A percentile compares a stretch with the other conserved stretches of the same genome.
phyloP scores from a whole-genome alignment of 2,329 filamentous ascomycete species.

The Sarocladium kiliense region DNA sequence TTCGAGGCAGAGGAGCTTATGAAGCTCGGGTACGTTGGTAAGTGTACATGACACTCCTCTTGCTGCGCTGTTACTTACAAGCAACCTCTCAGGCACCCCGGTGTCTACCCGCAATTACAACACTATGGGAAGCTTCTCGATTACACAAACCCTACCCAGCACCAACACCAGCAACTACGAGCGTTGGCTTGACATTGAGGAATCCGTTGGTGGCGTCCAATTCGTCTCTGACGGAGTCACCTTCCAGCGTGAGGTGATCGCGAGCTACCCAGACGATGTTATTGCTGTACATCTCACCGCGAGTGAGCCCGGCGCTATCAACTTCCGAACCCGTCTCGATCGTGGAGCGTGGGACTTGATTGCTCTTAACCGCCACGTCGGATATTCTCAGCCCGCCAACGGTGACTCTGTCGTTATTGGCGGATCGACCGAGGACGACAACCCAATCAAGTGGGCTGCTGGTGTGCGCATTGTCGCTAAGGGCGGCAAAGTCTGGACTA shows the following conservation, averaged over 20 bases:
- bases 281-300: constrained; percentile 16
- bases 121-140: constrained; percentile 19
- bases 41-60: no score
- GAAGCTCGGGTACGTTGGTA: constrained; percentile 23
- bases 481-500: constrained; percentile 15
- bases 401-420: constrained; percentile 10
- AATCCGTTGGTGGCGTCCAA: constrained; percentile 11
- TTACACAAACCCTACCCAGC: constrained; percentile 13
- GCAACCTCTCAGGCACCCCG: no score
- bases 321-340: constrained; percentile 9
- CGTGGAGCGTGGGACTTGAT: constrained; percentile 8
- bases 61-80: no score
- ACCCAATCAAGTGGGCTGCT: constrained; percentile 13
- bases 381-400: constrained; percentile 7
- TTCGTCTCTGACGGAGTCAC: constrained; percentile 14
- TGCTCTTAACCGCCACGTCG: constrained; percentile 8
- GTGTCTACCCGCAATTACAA: constrained; percentile 34
- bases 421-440: constrained; percentile 13
- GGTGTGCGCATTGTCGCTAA: constrained; percentile 15
- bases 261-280: constrained; percentile 19
- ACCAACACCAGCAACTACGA: constrained; percentile 22
- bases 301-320: constrained; percentile 13
- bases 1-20: constrained; percentile 17
- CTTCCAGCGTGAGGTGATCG: constrained; percentile 19
- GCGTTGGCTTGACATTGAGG: constrained; percentile 15